Conservation (phyloP, 1,139 yeast genomes). For the Saccharomycopsis hybrid region DNA sequence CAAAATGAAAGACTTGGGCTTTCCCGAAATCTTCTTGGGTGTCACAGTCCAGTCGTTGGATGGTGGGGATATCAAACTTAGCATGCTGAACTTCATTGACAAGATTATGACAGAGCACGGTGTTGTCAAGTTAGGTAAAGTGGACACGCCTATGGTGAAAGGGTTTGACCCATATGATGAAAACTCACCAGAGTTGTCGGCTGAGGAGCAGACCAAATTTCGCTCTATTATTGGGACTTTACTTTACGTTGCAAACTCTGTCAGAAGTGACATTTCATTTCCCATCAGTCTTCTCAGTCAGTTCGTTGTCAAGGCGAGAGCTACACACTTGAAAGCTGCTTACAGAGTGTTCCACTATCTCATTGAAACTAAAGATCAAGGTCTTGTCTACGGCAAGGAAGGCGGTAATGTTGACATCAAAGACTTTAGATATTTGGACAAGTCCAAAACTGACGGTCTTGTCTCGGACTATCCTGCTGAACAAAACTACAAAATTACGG, state of each 20-base stretch:
- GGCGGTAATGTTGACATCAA: too few relatives aligned
- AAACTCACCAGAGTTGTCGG: neutral
- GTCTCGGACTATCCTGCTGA: too few relatives aligned
- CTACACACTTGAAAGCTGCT: slow-evolving; percentile 1
- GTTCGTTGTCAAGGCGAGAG: neutral
- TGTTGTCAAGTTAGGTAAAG: too few relatives aligned
- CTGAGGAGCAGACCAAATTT: neutral
- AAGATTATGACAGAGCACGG: too few relatives aligned
- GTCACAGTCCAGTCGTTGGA: neutral
- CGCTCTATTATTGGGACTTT: neutral
- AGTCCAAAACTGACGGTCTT: too few relatives aligned
- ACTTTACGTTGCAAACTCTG: neutral
- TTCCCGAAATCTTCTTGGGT: neutral
- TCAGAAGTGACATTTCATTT: neutral
- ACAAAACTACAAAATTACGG: too few relatives aligned
- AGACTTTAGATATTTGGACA: too few relatives aligned
- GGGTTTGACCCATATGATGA: too few relatives aligned
- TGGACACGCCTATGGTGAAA: too few relatives aligned
- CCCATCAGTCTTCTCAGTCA: neutral
- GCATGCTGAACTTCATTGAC: too few relatives aligned
- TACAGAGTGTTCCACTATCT: neutral
- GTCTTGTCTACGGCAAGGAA: too few relatives aligned
- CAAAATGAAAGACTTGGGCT: neutral
- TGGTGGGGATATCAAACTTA: neutral
- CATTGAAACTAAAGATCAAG: neutral